A percentile compares a stretch with the other conserved stretches of the same genome.
Evolutionary conservation across 331 rosid species (phyloP).

Genomic region (Saraca asoca): DNA sequence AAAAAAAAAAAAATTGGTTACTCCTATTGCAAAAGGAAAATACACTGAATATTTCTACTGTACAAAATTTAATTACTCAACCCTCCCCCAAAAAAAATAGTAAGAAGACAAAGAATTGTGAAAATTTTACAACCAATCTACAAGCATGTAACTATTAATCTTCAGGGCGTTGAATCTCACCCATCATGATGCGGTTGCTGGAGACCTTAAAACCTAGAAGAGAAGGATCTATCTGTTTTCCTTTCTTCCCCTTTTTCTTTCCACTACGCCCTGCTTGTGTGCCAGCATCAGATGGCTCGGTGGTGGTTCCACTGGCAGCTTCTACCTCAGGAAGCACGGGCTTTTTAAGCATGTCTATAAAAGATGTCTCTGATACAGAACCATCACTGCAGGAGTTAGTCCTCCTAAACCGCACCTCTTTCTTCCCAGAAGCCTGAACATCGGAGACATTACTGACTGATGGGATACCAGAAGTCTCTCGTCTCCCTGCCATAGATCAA

Average conservation of each 20-base stretch:
- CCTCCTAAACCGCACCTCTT: conserved; percentile 53
- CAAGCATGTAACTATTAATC: conserved; percentile 45
- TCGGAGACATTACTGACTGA: conserved; percentile 40
- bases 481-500: conserved; percentile 40
- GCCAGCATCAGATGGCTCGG: conserved; percentile 50
- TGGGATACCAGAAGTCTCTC: conserved; percentile 39
- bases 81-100: not conserved
- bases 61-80: conserved; percentile 36
- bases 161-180: conserved; percentile 72
- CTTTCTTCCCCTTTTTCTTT: conserved; percentile 80
- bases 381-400: conserved; percentile 59
- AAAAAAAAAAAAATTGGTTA: conserved; percentile 20
- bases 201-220: conserved; percentile 77
- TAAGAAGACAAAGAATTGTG: not conserved
- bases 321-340: conserved; percentile 56
- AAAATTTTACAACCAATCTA: conserved; percentile 32
- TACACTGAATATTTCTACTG: conserved; percentile 36
- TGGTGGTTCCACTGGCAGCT: conserved; percentile 33
- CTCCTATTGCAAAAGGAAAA: conserved; percentile 27
- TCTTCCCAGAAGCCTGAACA: conserved; percentile 50
- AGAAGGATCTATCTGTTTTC: conserved; percentile 75
- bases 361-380: conserved; percentile 62
- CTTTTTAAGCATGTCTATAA: conserved; percentile 69
- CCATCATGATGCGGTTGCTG: conserved; percentile 76
- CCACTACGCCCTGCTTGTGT: conserved; percentile 53